phyloP scores from a whole-genome alignment of 805 yeast species.

The Yarrowia osloensis region DNA sequence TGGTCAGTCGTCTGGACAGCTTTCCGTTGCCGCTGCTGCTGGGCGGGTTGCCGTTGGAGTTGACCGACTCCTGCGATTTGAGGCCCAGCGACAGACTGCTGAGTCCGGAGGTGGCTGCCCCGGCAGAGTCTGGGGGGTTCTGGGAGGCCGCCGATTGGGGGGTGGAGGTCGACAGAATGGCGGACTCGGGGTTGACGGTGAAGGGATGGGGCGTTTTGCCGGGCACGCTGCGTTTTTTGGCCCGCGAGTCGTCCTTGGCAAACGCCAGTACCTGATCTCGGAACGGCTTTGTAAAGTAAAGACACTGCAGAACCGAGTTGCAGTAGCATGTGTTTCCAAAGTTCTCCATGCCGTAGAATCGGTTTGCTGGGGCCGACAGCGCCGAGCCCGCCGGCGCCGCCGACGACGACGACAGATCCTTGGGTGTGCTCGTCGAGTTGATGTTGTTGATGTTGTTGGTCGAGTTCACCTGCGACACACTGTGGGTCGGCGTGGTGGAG shows the following conservation, averaged over 20 bases:
- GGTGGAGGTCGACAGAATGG: not conserved
- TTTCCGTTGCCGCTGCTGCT: constrained; percentile 37
- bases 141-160: not conserved
- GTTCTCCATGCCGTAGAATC: constrained; percentile 49
- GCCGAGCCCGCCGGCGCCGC: not conserved
- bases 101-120: not conserved
- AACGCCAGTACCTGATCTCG: constrained; percentile 56
- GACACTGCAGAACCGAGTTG: constrained; percentile 86
- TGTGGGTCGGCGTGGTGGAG: constrained; percentile 11
- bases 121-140: not conserved
- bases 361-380: constrained; percentile 35
- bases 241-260: constrained; percentile 38
- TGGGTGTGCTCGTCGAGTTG: not conserved
- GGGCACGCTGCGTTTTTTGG: constrained; percentile 46
- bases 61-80: constrained; percentile 33
- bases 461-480: not conserved
- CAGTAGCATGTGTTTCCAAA: constrained; percentile 81
- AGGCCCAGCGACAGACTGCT: constrained; percentile 13
- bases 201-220: constrained; percentile 44
- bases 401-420: not conserved
- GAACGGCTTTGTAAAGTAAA: constrained; percentile 72
- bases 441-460: not conserved
- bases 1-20: constrained; percentile 10
- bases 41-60: constrained; percentile 34
- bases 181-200: constrained; percentile 37